These are phyloP conservation scores for Hypholoma fasciculare DNA, from an alignment of 768 basidiomycete species.

Conservation along the genomic window DNA sequence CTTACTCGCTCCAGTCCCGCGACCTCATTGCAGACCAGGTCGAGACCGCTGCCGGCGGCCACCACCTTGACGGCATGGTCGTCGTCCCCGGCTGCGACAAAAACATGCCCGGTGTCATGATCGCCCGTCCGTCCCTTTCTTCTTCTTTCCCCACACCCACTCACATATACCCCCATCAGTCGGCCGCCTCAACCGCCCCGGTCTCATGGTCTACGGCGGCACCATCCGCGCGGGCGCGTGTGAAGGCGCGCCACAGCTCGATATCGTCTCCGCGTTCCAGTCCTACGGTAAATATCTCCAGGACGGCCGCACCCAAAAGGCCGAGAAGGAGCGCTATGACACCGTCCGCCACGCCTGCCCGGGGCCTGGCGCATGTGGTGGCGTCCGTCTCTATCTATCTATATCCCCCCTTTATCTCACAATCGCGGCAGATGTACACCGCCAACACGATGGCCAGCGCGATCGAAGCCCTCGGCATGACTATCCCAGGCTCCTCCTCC, in stretches of 20 bases:
- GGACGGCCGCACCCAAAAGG: slow-evolving; percentile 80
- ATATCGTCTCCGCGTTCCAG: slow-evolving; percentile 97
- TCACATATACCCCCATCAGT: slow-evolving; percentile 46
- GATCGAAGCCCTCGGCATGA: slow-evolving; percentile 94
- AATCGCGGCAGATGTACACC: slow-evolving; percentile 80
- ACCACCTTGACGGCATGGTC: slow-evolving; percentile 98
- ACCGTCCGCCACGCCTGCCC: slow-evolving; percentile 94
- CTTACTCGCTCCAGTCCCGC: slow-evolving; percentile 94
- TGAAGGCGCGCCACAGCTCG: slow-evolving; percentile 82
- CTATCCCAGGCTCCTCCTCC: slow-evolving; percentile 94
- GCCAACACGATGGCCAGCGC: slow-evolving; percentile 99
- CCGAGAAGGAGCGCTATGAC: slow-evolving; percentile 82
- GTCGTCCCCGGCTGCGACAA: slow-evolving; percentile 98
- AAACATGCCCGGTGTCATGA: slow-evolving; percentile 99
- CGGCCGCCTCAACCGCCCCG: slow-evolving; percentile 93
- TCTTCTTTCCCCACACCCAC: slow-evolving; percentile 14
- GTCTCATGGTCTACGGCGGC: slow-evolving; percentile 97
- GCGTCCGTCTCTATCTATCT: slow-evolving; percentile 54
- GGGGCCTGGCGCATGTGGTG: slow-evolving; percentile 97
- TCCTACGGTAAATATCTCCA: slow-evolving; percentile 94
- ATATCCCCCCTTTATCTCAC: background rate
- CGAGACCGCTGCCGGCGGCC: slow-evolving; percentile 93
- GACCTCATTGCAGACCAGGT: slow-evolving; percentile 98
- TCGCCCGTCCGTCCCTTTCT: slow-evolving; percentile 71
- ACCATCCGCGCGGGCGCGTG: slow-evolving; percentile 93